A percentile compares a stretch with the other conserved stretches of the same genome.
Conservation (phyloP, 768 basidiomycete species). For the Ephemerocybe angulata region DNA sequence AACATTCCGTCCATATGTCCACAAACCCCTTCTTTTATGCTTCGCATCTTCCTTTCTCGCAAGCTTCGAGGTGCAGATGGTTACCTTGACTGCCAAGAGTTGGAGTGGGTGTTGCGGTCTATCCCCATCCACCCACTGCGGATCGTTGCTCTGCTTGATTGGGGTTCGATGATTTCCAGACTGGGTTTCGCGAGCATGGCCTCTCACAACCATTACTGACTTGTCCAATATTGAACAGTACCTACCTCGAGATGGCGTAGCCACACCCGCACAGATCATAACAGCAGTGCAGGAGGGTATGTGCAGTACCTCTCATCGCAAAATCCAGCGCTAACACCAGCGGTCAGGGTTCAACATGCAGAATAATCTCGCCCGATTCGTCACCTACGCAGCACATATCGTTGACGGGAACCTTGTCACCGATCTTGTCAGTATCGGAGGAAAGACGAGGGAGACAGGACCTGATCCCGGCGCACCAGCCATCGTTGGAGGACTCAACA, state of each 20-base stretch:
- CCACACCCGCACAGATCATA: conserved; percentile 14
- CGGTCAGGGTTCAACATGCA: conserved; percentile 16
- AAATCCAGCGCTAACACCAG: not conserved
- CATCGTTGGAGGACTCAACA: conserved; percentile 16
- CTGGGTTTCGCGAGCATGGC: too few species aligned
- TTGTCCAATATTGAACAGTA: conserved; percentile 10
- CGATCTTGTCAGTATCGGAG: conserved; percentile 17
- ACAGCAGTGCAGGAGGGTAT: conserved; percentile 15
- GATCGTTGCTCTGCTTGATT: too few species aligned
- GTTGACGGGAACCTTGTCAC: conserved; percentile 19
- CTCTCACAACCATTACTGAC: too few species aligned
- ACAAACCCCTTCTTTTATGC: conserved; percentile 8
- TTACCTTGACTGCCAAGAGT: too few species aligned
- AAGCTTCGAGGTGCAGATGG: too few species aligned
- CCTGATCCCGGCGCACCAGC: conserved; percentile 16
- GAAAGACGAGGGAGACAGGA: conserved; percentile 15
- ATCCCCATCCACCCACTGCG: too few species aligned
- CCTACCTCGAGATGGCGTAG: conserved; percentile 13
- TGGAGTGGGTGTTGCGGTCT: too few species aligned
- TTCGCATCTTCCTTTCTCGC: too few species aligned
- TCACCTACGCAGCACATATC: conserved; percentile 15
- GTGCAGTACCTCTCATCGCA: too few species aligned
- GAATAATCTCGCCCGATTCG: conserved; percentile 10
- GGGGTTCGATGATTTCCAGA: not conserved
- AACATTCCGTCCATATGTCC: not conserved